Evolutionary conservation across 768 basidiomycete species (phyloP).

Genomic region (Amanita subjunquillea): DNA sequence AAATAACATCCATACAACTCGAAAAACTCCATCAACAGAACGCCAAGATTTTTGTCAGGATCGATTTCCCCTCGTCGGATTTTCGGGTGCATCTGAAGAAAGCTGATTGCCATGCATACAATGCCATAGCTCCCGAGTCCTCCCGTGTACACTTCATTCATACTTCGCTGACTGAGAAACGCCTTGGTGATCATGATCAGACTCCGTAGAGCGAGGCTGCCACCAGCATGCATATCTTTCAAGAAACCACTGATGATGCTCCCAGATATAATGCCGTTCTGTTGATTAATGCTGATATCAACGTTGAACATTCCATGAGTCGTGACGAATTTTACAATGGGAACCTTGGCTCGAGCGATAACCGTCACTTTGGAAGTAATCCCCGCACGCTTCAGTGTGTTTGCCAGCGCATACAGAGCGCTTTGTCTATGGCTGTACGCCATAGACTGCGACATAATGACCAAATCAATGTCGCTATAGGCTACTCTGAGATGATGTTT

Average conservation of each 20-base stretch:
- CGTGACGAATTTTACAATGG: conserved; percentile 93
- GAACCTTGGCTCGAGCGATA: conserved; percentile 90
- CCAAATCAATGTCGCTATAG: conserved; percentile 87
- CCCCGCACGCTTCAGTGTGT: conserved; percentile 58
- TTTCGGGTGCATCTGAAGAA: conserved; percentile 97
- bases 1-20: conserved; percentile 90
- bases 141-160: conserved; percentile 98
- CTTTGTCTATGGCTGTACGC: conserved; percentile 56
- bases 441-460: conserved; percentile 73
- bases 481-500: conserved; percentile 9
- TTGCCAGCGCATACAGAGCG: conserved; percentile 71
- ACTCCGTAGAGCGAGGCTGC: conserved; percentile 61
- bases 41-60: conserved; percentile 79
- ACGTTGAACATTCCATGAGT: conserved; percentile 74
- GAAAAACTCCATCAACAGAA: conserved; percentile 95
- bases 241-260: conserved; percentile 76
- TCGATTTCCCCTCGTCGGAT: conserved; percentile 83
- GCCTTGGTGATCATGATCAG: conserved; percentile 86
- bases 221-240: conserved; percentile 36
- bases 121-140: conserved; percentile 93
- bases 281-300: conserved; percentile 91
- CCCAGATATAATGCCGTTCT: conserved; percentile 72
- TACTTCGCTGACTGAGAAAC: conserved; percentile 77
- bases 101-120: conserved; percentile 87
- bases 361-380: conserved; percentile 75